phyloP scores from a whole-genome alignment of 805 yeast genomes.

The Barnettozyma populi region DNA sequence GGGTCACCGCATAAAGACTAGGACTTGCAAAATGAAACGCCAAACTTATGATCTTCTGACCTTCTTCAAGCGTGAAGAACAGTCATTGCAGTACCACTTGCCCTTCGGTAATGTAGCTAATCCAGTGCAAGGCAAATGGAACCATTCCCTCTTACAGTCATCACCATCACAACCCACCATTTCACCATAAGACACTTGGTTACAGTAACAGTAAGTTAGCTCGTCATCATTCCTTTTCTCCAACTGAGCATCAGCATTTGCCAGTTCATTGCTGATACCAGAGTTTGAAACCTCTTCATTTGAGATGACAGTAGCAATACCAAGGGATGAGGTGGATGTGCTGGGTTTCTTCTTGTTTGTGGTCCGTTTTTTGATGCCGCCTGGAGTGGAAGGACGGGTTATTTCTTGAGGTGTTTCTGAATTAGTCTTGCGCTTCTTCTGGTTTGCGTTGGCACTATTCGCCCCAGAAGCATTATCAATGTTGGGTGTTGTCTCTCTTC shows the following conservation, averaged over 20 bases:
- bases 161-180: constrained; percentile 99
- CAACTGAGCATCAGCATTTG: constrained; percentile 4
- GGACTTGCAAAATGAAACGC: too few relatives aligned
- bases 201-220: constrained; percentile 92
- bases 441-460: constrained; percentile 1
- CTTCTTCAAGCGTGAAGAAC: constrained; percentile 31
- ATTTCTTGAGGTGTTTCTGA: constrained; percentile 9
- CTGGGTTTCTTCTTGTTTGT: constrained; percentile 8
- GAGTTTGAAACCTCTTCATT: constrained; percentile 1
- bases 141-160: constrained; percentile 90
- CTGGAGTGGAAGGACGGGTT: constrained; percentile 12
- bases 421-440: constrained; percentile 23
- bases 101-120: constrained; percentile 81
- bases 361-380: constrained; percentile 11
- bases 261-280: constrained; percentile 11
- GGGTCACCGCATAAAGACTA: neutral
- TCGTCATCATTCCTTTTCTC: constrained; percentile 39
- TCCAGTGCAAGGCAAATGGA: constrained; percentile 90
- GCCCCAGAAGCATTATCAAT: constrained; percentile 17
- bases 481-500: constrained; percentile 21
- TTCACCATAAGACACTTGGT: constrained; percentile 95
- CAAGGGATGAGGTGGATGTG: constrained; percentile 1
- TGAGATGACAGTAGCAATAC: neutral
- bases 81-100: constrained; percentile 75
- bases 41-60: constrained; percentile 31